Percentiles rank a stretch among this genome's conserved stretches.
phyloP scores from a whole-genome alignment of 176 grass and related monocot species.

The Pontederia paniculata region DNA sequence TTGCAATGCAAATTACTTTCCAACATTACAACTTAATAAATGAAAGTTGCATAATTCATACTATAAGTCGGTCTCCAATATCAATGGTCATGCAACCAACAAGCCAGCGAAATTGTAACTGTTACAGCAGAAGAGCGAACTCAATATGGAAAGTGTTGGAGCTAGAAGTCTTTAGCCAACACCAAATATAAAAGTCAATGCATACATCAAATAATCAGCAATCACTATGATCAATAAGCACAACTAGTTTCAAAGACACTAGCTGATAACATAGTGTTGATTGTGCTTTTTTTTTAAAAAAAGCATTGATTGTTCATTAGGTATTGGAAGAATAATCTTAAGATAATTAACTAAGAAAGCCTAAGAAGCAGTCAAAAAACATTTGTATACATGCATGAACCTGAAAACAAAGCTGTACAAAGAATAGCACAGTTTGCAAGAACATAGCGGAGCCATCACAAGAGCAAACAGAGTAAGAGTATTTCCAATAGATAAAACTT shows the following conservation, averaged over 20 bases:
- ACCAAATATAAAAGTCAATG: slow-evolving; percentile 69
- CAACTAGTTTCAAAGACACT: slow-evolving; percentile 22
- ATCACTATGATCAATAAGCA: slow-evolving; percentile 6
- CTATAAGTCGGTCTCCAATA: slow-evolving; percentile 26
- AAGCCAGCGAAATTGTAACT: slow-evolving; percentile 18
- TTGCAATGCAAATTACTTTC: no score
- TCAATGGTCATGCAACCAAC: slow-evolving; percentile 33
- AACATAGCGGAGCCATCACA: no score
- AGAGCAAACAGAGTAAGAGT: no score
- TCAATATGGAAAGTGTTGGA: slow-evolving; percentile 47
- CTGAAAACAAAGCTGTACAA: neutral
- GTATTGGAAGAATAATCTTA: no score
- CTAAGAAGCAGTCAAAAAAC: no score
- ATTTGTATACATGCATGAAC: neutral
- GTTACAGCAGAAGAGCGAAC: slow-evolving; percentile 43
- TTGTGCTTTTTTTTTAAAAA: no score
- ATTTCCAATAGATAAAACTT: no score
- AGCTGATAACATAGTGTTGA: neutral
- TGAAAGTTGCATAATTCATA: slow-evolving; percentile 1
- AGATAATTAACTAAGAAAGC: no score
- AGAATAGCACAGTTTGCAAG: neutral
- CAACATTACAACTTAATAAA: no score
- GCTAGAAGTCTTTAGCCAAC: slow-evolving; percentile 50
- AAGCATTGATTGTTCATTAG: no score
- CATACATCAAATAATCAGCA: slow-evolving; percentile 33